Evolutionary conservation across 257 asterid species (phyloP), one percentile per base, ranked within the genome.

Genomic region (Nicotiana benthamiana): DNA sequence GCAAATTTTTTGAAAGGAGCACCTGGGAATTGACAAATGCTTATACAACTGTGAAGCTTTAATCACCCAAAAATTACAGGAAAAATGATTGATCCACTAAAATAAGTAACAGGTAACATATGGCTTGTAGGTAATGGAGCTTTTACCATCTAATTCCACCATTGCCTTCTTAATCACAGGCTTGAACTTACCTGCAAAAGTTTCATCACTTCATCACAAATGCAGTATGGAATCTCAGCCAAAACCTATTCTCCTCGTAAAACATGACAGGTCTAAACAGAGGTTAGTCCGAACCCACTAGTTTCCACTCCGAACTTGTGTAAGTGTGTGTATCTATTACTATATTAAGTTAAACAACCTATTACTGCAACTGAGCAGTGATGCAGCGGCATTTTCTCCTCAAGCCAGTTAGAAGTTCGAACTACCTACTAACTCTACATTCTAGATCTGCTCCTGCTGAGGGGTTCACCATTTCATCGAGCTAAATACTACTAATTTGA

Each of bases 91-190:
- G 48, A 40, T 77, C 72, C 22, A 60, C 24, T 59, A 57, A 59
- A 64, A 46, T 62, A 57, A 64, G 74, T 62, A 57, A 10, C 12
- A 27, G 15, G 27, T 22, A 52, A 60, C 2, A 28, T 28, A 57
- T 61, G 82, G 43, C 79, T 9, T 17, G 7, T 24, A 28, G 32
- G 10, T 16, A 24, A 48, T 48, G 61, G 79, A 75, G 54, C 34
- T 70, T 82, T 86, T 64, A 92, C 98, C 99, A 67, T 92, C 94
- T 74, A 96, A 91, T 88, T 96, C 98, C 88, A 96, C 99, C 99
- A 94, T 94, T 62, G 99, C 99, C 86, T 96, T 96, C 89, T 96
- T 96, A 26, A 96, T 96, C 91, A 96, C 99, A 26, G 99, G 98
- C 90, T 96, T 96, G 89, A 89, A 92, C 82, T 96, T 96, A 53